Evolutionary conservation across 768 basidiomycete genomes (phyloP).

Genomic region (Leccinellum rugosiceps): DNA sequence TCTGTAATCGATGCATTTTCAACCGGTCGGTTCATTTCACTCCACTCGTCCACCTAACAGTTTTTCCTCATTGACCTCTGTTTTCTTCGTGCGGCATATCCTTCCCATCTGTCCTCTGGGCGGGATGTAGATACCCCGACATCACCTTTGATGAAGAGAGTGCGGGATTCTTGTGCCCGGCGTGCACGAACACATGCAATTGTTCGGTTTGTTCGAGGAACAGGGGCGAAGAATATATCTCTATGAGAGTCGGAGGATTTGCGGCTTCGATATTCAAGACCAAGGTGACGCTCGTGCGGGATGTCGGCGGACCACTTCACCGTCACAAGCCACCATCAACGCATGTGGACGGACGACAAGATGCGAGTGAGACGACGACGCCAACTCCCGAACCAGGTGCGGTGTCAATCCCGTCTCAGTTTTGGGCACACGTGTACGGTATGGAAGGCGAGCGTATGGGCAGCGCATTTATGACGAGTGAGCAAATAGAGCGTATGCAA

Average conservation of each 20-base stretch:
- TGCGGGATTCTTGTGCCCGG: constrained; percentile 41
- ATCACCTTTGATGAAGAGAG: constrained; percentile 33
- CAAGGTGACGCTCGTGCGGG: constrained; percentile 25
- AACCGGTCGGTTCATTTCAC: constrained; percentile 26
- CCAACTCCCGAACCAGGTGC: constrained; percentile 2
- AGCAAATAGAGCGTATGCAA: constrained; percentile 2
- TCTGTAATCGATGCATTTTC: constrained; percentile 35
- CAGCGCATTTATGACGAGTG: constrained; percentile 22
- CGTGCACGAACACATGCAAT: constrained; percentile 44
- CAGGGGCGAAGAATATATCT: constrained; percentile 47
- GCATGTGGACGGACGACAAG: neutral
- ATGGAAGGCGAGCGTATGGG: constrained; percentile 28
- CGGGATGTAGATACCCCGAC: constrained; percentile 35
- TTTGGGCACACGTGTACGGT: constrained; percentile 36
- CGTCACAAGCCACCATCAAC: neutral
- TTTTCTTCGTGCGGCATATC: neutral
- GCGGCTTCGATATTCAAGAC: constrained; percentile 20
- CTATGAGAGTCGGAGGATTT: constrained; percentile 26
- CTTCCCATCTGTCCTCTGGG: neutral
- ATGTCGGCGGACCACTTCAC: neutral
- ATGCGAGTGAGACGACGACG: neutral
- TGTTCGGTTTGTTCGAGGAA: constrained; percentile 43
- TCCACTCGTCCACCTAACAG: neutral
- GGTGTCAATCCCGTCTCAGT: constrained; percentile 7
- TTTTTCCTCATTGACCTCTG: constrained; percentile 3